phyloP scores from a whole-genome alignment of 495 filamentous ascomycete species.

The Cladorrhinum samala region DNA sequence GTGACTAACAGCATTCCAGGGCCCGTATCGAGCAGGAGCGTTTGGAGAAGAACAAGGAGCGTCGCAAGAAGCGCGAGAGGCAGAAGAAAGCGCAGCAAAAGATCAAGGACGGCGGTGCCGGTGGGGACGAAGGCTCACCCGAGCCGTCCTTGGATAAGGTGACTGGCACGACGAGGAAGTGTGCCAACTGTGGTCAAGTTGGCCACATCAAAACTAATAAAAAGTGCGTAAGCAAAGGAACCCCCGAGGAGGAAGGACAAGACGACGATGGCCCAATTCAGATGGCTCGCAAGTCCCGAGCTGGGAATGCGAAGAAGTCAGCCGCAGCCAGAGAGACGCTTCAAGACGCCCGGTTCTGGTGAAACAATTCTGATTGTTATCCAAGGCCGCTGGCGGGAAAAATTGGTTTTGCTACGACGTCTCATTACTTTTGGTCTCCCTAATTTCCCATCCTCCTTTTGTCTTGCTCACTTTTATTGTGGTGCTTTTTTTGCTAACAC shows the following conservation, averaged over 20 bases:
- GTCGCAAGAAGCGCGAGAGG: constrained; percentile 83
- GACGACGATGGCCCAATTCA: background rate
- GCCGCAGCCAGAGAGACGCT: background rate
- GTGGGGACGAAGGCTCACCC: constrained; percentile 36
- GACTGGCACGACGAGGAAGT: constrained; percentile 78
- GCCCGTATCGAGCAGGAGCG: constrained; percentile 72
- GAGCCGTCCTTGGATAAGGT: constrained; percentile 45
- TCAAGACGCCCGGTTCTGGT: background rate
- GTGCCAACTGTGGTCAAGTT: constrained; percentile 90
- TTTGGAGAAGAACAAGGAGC: constrained; percentile 83
- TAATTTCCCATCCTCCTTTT: background rate
- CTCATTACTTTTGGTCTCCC: background rate
- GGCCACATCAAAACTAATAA: constrained; percentile 99
- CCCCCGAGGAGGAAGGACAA: background rate
- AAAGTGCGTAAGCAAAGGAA: constrained; percentile 53
- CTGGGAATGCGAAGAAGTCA: background rate
- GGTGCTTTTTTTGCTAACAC: constrained; percentile 30
- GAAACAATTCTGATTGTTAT: background rate
- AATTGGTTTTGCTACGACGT: background rate
- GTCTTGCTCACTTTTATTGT: background rate
- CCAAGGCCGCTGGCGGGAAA: background rate
- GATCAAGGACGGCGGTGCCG: constrained; percentile 37
- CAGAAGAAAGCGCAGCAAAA: constrained; percentile 58
- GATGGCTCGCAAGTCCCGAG: background rate
- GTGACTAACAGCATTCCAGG: too few relatives aligned